Percentiles rank a stretch among this genome's conserved stretches.
phyloP scores from a whole-genome alignment of 495 filamentous ascomycete species.

The Cercophora newfieldiana region DNA sequence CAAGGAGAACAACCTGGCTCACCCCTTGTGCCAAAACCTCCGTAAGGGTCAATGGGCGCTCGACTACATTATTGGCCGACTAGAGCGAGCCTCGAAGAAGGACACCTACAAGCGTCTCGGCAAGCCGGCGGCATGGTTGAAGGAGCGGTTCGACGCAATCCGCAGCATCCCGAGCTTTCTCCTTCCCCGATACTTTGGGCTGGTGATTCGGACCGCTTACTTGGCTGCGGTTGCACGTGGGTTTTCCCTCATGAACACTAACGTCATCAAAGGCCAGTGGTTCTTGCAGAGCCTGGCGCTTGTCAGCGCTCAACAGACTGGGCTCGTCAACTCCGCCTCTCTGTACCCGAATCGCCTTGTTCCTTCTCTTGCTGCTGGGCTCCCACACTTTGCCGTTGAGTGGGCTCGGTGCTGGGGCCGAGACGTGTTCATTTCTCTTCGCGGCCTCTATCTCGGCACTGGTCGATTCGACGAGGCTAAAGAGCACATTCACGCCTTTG shows the following conservation, averaged over 20 bases:
- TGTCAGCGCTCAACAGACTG: slow-evolving; percentile 87
- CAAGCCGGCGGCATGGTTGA: slow-evolving; percentile 73
- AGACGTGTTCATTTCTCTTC: slow-evolving; percentile 93
- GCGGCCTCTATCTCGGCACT: slow-evolving; percentile 85
- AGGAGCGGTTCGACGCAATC: slow-evolving; percentile 80
- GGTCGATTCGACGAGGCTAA: slow-evolving; percentile 84
- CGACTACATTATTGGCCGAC: slow-evolving; percentile 77
- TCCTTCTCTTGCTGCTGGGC: slow-evolving; percentile 84
- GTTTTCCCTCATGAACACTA: slow-evolving; percentile 73
- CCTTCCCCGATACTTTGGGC: slow-evolving; percentile 87
- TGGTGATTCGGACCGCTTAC: slow-evolving; percentile 85
- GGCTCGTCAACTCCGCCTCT: slow-evolving; percentile 84
- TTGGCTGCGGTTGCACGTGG: slow-evolving; percentile 75
- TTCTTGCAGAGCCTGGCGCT: slow-evolving; percentile 85
- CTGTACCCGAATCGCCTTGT: slow-evolving; percentile 83
- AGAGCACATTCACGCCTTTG: slow-evolving; percentile 94
- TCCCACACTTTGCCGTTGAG: slow-evolving; percentile 91
- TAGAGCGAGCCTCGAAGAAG: slow-evolving; percentile 69
- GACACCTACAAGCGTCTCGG: slow-evolving; percentile 59
- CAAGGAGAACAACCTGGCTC: slow-evolving; percentile 85
- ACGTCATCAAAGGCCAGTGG: slow-evolving; percentile 74
- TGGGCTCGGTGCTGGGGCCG: slow-evolving; percentile 98
- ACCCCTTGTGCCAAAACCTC: slow-evolving; percentile 89
- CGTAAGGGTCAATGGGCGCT: slow-evolving; percentile 93
- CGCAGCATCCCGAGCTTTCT: slow-evolving; percentile 83